Evolutionary conservation across 331 rosid species (phyloP).

Genomic region (Pyracantha coccinea): DNA sequence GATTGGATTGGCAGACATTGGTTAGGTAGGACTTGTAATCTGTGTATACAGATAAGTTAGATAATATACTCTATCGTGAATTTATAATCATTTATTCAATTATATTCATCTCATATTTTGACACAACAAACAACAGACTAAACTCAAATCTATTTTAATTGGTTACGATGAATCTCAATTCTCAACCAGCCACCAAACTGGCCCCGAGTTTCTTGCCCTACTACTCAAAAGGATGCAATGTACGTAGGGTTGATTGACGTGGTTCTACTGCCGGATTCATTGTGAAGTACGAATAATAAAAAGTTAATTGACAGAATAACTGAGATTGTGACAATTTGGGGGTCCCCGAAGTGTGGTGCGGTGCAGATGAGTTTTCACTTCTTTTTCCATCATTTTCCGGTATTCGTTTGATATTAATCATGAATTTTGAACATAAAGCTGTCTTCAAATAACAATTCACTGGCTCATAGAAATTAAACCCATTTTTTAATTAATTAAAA

Average conservation of each 20-base stretch:
- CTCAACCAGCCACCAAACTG: too few species aligned
- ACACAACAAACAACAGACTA: too few species aligned
- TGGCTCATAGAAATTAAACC: background rate
- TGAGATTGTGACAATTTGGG: conserved; percentile 19
- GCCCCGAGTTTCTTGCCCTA: too few species aligned
- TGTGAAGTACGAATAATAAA: background rate
- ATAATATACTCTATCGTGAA: too few species aligned
- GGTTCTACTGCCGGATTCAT: too few species aligned
- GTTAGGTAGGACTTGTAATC: rapidly evolving
- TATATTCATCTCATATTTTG: too few species aligned
- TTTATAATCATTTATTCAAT: too few species aligned
- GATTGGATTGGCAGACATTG: too few species aligned
- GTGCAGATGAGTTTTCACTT: conserved; percentile 11
- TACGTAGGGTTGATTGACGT: too few species aligned
- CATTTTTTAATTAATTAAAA: background rate
- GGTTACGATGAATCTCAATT: too few species aligned
- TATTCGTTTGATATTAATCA: background rate
- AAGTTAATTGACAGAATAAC: conserved; percentile 15
- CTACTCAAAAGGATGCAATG: too few species aligned
- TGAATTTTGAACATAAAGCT: background rate
- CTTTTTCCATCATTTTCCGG: conserved; percentile 18
- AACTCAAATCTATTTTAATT: too few species aligned
- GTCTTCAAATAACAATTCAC: background rate
- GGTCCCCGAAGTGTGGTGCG: conserved; percentile 21
- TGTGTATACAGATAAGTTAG: rapidly evolving